Evolutionary conservation across 1,284 basidiomycete species (phyloP), one percentile per base, ranked within the genome.

Genomic region (Boletus holoroseus): DNA sequence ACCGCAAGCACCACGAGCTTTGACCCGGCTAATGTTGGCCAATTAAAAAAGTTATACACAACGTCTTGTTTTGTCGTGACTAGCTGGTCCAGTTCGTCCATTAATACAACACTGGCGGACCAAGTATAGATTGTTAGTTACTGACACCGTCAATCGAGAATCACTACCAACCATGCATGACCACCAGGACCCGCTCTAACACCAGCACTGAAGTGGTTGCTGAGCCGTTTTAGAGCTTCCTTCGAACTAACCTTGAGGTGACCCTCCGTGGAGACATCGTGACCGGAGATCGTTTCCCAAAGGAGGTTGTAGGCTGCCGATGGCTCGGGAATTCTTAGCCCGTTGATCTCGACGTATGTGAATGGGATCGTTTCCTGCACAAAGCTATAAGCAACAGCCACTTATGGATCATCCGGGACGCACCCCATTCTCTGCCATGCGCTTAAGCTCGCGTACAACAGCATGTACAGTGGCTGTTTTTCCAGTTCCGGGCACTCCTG

Each of bases 31-130:
- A 95, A 76, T 9, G 92, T 94, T 1, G 95, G 96, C 95, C 96
- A 99, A 68, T 98, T 98, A 79, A 99, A 99, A 71, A 99, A 95
- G 68, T 98, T 98, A 73, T 99, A 99, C 36, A 99, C 90, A 2
- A 99, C 95, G 59, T 98, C 94, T 70, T 99, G 95, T 64, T 96
- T 95, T 20, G 87, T 76, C 0, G 95, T 98, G 56, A 99, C 83
- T 30, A 99, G 78, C 68, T 98, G 95, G 70, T 99, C 95, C 2
- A 99, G 78, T 70, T 99, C 95, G 66, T 99, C 95, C 91, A 99
- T 97, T 22, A 99, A 75, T 3, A 99, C 92, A 5, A 99, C 88
- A 52, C 93, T 97, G 30, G 18, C 3, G 0, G 32, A 34, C 24
- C 24, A 39, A 32, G n/a, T 16, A 38, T 24, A 16, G 20, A 36